Evolutionary conservation across 345 rosid species (phyloP).

Genomic region (Hibiscus trionum): DNA sequence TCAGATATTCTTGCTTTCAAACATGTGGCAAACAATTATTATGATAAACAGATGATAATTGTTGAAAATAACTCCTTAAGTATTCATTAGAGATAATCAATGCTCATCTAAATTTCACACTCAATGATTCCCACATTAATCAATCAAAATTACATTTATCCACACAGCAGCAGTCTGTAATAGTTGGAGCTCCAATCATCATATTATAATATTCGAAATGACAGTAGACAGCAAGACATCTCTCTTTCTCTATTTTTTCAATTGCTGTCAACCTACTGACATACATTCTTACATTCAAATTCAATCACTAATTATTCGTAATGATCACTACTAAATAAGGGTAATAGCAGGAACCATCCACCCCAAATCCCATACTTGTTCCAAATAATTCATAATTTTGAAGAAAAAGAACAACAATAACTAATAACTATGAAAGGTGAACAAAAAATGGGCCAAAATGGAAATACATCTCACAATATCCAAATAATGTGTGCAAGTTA

Average conservation of each 20-base stretch:
- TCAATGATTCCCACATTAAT: too few relatives aligned
- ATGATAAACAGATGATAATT: background rate
- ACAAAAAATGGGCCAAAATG: background rate
- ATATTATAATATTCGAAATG: too few relatives aligned
- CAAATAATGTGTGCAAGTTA: background rate
- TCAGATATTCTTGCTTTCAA: background rate
- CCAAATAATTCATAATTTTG: background rate
- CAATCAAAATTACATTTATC: too few relatives aligned
- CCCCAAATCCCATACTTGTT: background rate
- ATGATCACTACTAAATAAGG: background rate
- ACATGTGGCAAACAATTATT: background rate
- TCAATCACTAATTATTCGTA: background rate
- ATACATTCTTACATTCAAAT: background rate
- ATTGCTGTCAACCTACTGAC: background rate
- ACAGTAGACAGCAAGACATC: too few relatives aligned
- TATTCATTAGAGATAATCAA: background rate
- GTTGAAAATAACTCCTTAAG: background rate
- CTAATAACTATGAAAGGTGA: background rate
- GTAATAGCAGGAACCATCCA: background rate
- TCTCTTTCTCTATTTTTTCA: too few relatives aligned
- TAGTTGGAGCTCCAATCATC: too few relatives aligned
- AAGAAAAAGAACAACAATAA: background rate
- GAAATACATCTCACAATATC: background rate
- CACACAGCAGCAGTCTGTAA: too few relatives aligned
- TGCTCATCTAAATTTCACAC: background rate